Percentiles rank a stretch among this genome's conserved stretches.
phyloP scores from a whole-genome alignment of 2,329 filamentous ascomycete genomes.

The Acarospora socialis region DNA sequence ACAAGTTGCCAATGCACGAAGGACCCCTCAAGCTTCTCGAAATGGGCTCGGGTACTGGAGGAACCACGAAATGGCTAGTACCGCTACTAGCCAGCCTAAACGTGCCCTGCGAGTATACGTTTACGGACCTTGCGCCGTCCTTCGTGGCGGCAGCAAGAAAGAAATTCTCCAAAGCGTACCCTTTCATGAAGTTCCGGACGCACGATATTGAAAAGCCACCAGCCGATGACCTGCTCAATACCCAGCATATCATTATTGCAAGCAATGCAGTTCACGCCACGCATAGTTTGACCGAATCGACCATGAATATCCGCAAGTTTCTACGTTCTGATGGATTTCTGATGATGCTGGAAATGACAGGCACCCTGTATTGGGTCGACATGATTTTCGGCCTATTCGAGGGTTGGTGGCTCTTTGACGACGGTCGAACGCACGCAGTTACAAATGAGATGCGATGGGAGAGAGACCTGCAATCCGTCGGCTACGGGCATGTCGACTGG shows the following conservation, averaged over 20 bases:
- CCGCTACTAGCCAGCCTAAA: constrained; percentile 14
- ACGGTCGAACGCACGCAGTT: constrained; percentile 22
- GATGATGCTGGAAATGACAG: constrained; percentile 22
- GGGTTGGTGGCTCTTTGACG: constrained; percentile 28
- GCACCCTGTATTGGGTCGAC: constrained; percentile 19
- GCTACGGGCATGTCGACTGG: constrained; percentile 23
- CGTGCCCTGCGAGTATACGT: constrained; percentile 26
- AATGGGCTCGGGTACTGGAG: constrained; percentile 31
- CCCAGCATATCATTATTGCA: constrained; percentile 22
- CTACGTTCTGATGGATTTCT: constrained; percentile 21
- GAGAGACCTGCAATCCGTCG: constrained; percentile 17
- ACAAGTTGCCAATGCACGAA: constrained; percentile 14
- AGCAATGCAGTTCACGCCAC: constrained; percentile 26
- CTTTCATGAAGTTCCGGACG: constrained; percentile 16
- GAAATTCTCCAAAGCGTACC: constrained; percentile 10
- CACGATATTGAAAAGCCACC: constrained; percentile 21
- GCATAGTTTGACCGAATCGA: constrained; percentile 17
- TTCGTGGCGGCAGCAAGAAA: constrained; percentile 16
- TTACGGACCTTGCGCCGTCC: constrained; percentile 29
- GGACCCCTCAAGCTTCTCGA: constrained; percentile 27
- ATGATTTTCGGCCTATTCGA: constrained; percentile 23
- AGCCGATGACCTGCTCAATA: constrained; percentile 11
- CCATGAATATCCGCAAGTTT: constrained; percentile 16
- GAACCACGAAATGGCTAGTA: constrained; percentile 25
- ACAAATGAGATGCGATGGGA: constrained; percentile 11